Conservation (phyloP, 2,329 filamentous ascomycete genomes). For the Tolypocladium pustulatum region DNA sequence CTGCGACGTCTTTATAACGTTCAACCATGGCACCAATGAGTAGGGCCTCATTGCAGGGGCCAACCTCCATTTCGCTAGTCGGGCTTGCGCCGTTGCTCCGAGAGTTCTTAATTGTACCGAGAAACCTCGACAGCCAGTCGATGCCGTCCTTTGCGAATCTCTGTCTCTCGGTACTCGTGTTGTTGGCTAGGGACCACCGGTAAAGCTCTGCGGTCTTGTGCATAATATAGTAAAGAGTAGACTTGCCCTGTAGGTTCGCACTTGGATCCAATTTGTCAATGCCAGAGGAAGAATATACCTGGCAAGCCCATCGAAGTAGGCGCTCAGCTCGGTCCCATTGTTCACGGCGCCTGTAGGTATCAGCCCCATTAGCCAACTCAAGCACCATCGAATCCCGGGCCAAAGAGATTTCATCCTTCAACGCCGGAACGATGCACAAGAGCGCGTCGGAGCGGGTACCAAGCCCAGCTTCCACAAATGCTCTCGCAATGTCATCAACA, state of each 20-base stretch:
- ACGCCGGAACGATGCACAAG: conserved; percentile 5
- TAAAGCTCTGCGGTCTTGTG: conserved; percentile 2
- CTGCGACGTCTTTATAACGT: conserved; percentile 2
- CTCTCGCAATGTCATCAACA: conserved; percentile 3
- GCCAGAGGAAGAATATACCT: not conserved
- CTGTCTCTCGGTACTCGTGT: not conserved
- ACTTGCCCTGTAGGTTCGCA: not conserved
- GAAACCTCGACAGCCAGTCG: not conserved
- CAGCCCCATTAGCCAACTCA: not conserved
- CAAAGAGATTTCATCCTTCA: not conserved
- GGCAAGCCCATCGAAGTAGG: conserved; percentile 1
- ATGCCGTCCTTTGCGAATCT: not conserved
- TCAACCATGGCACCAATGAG: not conserved
- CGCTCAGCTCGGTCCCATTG: conserved; percentile 1
- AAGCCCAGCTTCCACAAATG: conserved; percentile 5
- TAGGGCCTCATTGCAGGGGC: not conserved
- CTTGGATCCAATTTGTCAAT: not conserved
- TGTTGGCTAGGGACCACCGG: conserved; percentile 1
- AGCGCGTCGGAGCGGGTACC: conserved; percentile 4
- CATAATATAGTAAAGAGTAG: not conserved
- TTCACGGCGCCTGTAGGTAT: not conserved
- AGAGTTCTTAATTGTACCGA: not conserved
- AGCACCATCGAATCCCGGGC: not conserved
- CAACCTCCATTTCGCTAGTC: no score
- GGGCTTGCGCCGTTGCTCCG: not conserved